phyloP scores from a whole-genome alignment of 768 basidiomycete genomes.

The Lentinula detonsa region DNA sequence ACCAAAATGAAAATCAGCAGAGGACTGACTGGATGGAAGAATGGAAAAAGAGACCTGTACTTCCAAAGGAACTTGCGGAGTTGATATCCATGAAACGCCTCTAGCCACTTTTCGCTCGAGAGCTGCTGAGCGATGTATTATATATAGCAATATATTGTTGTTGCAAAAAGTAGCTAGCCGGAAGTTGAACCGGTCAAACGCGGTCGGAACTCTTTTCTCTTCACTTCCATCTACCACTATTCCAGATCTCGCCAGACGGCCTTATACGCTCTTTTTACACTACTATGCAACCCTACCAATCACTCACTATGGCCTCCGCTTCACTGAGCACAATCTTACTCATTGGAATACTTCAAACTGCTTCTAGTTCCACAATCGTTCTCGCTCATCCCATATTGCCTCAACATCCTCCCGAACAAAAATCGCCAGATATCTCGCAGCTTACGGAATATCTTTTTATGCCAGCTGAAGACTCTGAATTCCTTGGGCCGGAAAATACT shows the following conservation, averaged over 20 bases:
- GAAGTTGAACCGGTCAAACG: no score
- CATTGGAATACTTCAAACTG: background rate
- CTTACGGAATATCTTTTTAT: background rate
- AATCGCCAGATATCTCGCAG: background rate
- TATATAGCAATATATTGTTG: no score
- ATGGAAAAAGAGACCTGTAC: slow-evolving; percentile 3
- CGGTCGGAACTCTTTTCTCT: background rate
- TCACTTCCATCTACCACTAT: no score
- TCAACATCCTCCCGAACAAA: background rate
- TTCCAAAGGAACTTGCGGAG: background rate
- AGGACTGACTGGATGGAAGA: background rate
- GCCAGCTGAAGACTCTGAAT: background rate
- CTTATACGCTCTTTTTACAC: background rate
- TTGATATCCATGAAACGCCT: background rate
- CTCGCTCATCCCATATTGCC: background rate
- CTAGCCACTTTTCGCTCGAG: background rate
- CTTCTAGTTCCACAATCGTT: background rate
- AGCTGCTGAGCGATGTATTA: background rate
- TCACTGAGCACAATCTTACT: background rate
- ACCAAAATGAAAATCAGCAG: background rate
- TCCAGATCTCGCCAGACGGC: background rate
- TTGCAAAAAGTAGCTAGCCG: no score
- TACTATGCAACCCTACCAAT: background rate
- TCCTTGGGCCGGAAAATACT: background rate
- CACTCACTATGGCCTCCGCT: background rate